Base-by-base conservation (phyloP, 805 yeast genomes). In the Pichia manshurica region DNA sequence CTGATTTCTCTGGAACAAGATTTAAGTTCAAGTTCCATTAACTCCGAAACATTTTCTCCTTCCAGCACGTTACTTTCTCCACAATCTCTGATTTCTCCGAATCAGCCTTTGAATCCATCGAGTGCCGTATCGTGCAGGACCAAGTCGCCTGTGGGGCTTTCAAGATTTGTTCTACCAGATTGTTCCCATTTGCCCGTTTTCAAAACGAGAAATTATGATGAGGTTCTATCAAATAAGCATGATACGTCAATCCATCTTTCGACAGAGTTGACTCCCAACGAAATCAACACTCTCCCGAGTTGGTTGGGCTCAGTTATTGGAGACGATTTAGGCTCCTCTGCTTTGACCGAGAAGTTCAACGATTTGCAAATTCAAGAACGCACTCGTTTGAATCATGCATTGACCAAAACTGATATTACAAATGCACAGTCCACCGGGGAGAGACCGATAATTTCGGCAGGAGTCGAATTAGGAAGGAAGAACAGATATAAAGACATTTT, bases 401-500 rank as follows among this genome's bases (percentile, higher is more conserved):
- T 72, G 15, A 51, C 58, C 15, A 56, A 59, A 38, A 58, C 58
- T 16, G 50, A 60, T n/a, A 53, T 50, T 12, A 7, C 29, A 15
- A 22, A 36, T 19, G 41, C 39, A 5, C 15, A 29, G 3, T 41
- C 47, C 21, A 56, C 51, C 4, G 19, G 45, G 1, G 47, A 48
- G 9, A 45, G 53, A 3, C 55, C 53, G 16, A 38, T 38, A 15
- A 75, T 86, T 29, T 77, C 82, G 32, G 78, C 84, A 5, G 96
- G 96, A 6, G 81, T 89, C 37, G 96, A 88, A 63, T 72, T 81
- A 38, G 91, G 95, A 22, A 64, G 74, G 45, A 89, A 89, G 59
- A 88, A 90, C 64, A 68, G 98, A 50, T 90, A 90, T 69, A 84
- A 86, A 57, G 95, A 90, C 62, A 86, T 90, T 38, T 83, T 85